Conservation (phyloP, 2,329 filamentous ascomycete genomes). For the Exophiala calicioides region DNA sequence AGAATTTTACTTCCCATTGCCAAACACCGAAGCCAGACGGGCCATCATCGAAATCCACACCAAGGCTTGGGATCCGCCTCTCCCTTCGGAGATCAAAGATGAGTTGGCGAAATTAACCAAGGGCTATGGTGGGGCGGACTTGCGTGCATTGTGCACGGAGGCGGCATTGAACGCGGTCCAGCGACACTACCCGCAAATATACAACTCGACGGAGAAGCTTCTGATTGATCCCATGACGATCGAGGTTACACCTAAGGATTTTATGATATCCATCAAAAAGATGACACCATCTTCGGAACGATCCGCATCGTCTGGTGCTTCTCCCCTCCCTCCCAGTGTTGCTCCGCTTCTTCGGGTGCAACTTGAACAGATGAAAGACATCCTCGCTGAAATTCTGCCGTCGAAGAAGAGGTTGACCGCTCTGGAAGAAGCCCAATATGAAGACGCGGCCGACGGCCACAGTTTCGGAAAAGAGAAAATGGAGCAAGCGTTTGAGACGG, state of each 20-base stretch:
- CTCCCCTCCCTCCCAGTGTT: conserved; percentile 74
- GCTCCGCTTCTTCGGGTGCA: conserved; percentile 78
- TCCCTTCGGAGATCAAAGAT: conserved; percentile 76
- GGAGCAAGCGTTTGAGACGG: conserved; percentile 78
- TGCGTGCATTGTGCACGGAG: conserved; percentile 92
- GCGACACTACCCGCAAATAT: conserved; percentile 93
- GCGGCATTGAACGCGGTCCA: conserved; percentile 95
- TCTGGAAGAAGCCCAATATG: conserved; percentile 88
- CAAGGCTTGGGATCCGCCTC: conserved; percentile 78
- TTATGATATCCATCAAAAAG: conserved; percentile 95
- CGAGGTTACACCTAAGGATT: conserved; percentile 85
- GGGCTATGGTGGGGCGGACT: conserved; percentile 93
- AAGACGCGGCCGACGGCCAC: conserved; percentile 77
- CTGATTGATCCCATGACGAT: conserved; percentile 84
- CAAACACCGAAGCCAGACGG: conserved; percentile 74
- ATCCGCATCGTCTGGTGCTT: conserved; percentile 79
- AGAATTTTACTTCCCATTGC: conserved; percentile 97
- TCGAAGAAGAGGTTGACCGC: conserved; percentile 84
- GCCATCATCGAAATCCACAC: conserved; percentile 95
- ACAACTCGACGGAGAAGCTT: conserved; percentile 84
- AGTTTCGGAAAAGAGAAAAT: conserved; percentile 83
- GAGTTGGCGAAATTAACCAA: conserved; percentile 83
- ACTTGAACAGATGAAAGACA: conserved; percentile 65
- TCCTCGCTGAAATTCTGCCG: conserved; percentile 76
- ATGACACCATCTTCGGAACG: conserved; percentile 93